Conservation (phyloP, 805 yeast genomes). For the Lachancea mirantina region DNA sequence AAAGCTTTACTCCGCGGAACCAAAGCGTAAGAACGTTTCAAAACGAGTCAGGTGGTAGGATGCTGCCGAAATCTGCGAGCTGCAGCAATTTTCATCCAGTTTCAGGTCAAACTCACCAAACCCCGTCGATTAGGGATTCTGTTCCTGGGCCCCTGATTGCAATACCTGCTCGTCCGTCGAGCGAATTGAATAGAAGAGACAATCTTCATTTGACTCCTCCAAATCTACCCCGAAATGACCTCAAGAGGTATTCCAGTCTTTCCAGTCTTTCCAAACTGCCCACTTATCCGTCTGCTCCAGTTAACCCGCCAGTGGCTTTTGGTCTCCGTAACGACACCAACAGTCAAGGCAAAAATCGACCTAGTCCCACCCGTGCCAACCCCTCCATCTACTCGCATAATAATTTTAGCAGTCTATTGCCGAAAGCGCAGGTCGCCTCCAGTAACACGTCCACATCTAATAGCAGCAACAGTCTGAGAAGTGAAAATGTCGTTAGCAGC, state of each 20-base stretch:
- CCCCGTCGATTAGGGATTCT: background rate
- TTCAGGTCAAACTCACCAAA: background rate
- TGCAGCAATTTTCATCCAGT: constrained; percentile 5
- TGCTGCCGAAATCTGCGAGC: constrained; percentile 6
- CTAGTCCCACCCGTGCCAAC: background rate
- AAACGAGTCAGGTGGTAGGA: background rate
- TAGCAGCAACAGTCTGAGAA: constrained; percentile 13
- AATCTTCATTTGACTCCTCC: background rate
- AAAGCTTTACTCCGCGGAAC: constrained; percentile 26
- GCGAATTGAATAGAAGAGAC: too few species aligned
- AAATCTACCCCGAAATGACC: background rate
- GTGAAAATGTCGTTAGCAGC: constrained; percentile 8
- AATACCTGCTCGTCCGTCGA: too few species aligned
- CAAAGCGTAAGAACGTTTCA: constrained; percentile 3
- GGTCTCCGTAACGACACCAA: too few species aligned
- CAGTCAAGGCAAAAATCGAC: too few species aligned
- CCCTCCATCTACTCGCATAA: constrained; percentile 1
- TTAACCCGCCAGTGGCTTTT: background rate
- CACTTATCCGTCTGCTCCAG: background rate
- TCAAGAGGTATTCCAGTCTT: constrained; percentile 1
- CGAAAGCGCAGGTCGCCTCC: constrained; percentile 11
- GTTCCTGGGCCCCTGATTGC: background rate
- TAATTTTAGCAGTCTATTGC: constrained; percentile 1
- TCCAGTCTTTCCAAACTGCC: constrained; percentile 5
- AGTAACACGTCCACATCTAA: constrained; percentile 10